These are phyloP conservation scores for Aspergillus texensis DNA, from an alignment of 2,329 filamentous ascomycete species.

Conservation along the genomic window DNA sequence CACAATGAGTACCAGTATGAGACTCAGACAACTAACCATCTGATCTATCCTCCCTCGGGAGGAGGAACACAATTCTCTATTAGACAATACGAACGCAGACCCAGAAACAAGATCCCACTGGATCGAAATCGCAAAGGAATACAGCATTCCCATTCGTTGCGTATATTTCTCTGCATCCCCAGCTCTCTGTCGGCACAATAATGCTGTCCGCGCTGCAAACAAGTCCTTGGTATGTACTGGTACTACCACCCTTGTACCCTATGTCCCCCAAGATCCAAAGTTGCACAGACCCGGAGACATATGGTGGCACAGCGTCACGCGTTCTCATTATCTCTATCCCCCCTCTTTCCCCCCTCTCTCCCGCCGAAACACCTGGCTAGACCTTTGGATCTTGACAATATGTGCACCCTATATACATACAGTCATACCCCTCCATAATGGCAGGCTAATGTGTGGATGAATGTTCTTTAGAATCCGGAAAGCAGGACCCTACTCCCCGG, in stretches of 20 bases:
- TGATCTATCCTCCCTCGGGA: neutral
- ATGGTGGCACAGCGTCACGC: neutral
- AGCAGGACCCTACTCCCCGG: conserved; percentile 71
- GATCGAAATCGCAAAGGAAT: conserved; percentile 71
- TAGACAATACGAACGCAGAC: conserved; percentile 96
- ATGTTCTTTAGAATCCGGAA: conserved; percentile 69
- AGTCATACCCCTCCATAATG: neutral
- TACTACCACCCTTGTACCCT: conserved; percentile 1
- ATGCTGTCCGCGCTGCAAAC: conserved; percentile 73
- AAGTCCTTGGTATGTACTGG: conserved; percentile 37
- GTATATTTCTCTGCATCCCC: conserved; percentile 77
- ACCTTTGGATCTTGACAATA: neutral
- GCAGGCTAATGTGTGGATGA: neutral
- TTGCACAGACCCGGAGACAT: conserved; percentile 9
- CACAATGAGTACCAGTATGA: neutral
- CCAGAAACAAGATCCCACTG: conserved; percentile 75
- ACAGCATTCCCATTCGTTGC: conserved; percentile 76
- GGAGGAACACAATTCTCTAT: neutral
- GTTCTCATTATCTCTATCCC: neutral
- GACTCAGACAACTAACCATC: neutral
- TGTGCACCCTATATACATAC: neutral
- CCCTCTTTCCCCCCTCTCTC: neutral
- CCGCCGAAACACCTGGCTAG: neutral
- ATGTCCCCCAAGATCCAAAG: neutral
- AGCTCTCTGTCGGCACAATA: conserved; percentile 80